phyloP scores from a whole-genome alignment of 129 eudicot genomes.

The Pulicaria dysenterica region DNA sequence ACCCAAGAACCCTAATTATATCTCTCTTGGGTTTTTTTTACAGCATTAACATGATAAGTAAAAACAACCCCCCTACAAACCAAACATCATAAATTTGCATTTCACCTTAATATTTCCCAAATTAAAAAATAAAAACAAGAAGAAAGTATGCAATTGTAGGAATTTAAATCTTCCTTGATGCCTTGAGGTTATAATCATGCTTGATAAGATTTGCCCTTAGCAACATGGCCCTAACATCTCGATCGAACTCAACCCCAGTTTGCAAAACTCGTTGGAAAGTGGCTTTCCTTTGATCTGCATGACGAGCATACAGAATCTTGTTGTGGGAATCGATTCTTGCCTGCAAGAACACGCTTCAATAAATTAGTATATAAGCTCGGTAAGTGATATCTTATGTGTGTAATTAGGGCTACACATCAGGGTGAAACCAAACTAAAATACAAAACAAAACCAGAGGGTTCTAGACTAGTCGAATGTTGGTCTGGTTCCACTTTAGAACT shows the following conservation, averaged over 20 bases:
- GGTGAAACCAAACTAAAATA: no score
- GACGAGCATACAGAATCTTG: conserved; percentile 92
- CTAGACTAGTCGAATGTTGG: no score
- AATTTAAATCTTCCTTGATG: conserved; percentile 53
- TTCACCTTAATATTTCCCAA: background rate
- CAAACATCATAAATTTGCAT: conserved; percentile 26
- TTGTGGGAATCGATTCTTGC: conserved; percentile 96
- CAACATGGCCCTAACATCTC: conserved; percentile 87
- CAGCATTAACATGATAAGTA: conserved; percentile 35
- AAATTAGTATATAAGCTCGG: background rate
- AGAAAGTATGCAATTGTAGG: background rate
- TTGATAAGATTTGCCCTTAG: conserved; percentile 86
- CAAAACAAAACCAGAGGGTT: no score
- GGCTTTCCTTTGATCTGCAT: conserved; percentile 96
- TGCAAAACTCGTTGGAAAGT: conserved; percentile 92
- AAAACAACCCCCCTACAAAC: conserved; percentile 18
- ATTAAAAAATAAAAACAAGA: background rate
- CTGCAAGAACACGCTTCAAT: conserved; percentile 45
- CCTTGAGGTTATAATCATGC: conserved; percentile 62
- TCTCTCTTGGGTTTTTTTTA: conserved; percentile 24
- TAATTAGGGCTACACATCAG: background rate
- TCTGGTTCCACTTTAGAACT: no score
- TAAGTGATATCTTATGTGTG: background rate
- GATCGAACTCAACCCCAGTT: conserved; percentile 82
- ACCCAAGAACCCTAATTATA: conserved; percentile 26